Conservation (phyloP, 139 green algal species). For the Haematococcus lacustris region DNA sequence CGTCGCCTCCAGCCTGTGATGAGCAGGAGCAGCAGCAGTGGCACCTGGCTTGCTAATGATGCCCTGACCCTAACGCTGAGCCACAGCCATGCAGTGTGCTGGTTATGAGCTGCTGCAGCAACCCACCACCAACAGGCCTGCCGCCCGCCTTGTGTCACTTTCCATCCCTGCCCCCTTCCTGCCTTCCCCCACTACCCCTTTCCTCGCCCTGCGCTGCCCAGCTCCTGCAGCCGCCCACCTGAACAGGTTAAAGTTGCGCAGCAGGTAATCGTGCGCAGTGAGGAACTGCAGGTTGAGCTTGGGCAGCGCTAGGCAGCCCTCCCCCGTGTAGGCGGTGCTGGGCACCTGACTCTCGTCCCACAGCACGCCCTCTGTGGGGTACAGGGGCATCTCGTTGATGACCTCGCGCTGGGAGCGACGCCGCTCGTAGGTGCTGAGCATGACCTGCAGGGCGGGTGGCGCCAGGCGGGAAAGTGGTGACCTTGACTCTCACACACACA, state of each 20-base stretch:
- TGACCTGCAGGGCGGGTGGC: conserved; percentile 70
- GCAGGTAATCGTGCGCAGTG: conserved; percentile 90
- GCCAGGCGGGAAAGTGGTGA: too few species aligned
- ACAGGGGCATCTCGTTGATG: conserved; percentile 91
- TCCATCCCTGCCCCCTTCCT: too few species aligned
- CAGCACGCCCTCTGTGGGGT: conserved; percentile 90
- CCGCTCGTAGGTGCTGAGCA: conserved; percentile 70
- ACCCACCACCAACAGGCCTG: too few species aligned
- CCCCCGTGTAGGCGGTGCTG: conserved; percentile 48
- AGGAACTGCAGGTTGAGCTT: conserved; percentile 99
- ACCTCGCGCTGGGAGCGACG: conserved; percentile 59
- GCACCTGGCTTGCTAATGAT: too few species aligned
- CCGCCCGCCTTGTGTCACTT: too few species aligned
- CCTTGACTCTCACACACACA: too few species aligned
- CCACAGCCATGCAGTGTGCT: not conserved
- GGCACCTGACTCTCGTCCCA: conserved; percentile 78
- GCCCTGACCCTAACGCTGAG: too few species aligned
- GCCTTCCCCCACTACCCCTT: too few species aligned
- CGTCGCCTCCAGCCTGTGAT: conserved; percentile 83
- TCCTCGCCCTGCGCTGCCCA: not conserved
- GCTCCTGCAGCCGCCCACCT: conserved; percentile 14
- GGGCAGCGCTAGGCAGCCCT: conserved; percentile 80
- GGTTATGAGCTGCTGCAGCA: not conserved
- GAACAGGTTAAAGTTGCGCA: conserved; percentile 97
- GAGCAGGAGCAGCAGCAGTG: not conserved